phyloP scores from a whole-genome alignment of 495 filamentous ascomycete genomes.

The Aspergillus biplanus region DNA sequence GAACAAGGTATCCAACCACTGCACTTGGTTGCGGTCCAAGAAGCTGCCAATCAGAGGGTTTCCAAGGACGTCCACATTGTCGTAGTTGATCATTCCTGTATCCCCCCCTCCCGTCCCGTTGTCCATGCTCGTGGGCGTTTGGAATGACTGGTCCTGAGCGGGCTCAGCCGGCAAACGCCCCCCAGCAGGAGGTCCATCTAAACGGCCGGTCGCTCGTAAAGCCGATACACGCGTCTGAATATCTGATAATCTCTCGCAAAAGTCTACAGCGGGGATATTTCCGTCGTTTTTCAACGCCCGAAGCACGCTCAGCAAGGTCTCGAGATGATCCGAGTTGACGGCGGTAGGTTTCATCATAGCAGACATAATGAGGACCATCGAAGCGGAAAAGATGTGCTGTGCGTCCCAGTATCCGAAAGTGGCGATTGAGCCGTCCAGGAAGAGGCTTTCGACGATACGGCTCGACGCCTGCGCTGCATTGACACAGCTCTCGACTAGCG shows the following conservation, averaged over 20 bases:
- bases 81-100: neutral
- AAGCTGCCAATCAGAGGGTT: constrained; percentile 18
- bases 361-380: constrained; percentile 34
- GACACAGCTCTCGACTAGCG: constrained; percentile 34
- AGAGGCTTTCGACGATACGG: constrained; percentile 27
- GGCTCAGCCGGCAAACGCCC: neutral
- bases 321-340: constrained; percentile 26
- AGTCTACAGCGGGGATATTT: constrained; percentile 29
- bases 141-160: neutral
- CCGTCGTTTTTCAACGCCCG: constrained; percentile 30
- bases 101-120: neutral
- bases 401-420: constrained; percentile 36
- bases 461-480: constrained; percentile 31
- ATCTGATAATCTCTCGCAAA: constrained; percentile 19
- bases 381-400: constrained; percentile 34
- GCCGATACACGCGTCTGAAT: constrained; percentile 17
- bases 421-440: constrained; percentile 29
- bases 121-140: constrained; percentile 10
- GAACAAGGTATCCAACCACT: constrained; percentile 15
- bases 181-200: neutral
- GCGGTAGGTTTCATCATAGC: constrained; percentile 29
- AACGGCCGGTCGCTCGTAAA: constrained; percentile 11
- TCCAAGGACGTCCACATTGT: constrained; percentile 13
- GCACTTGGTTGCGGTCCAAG: constrained; percentile 16
- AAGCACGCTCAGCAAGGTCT: constrained; percentile 31